Evolutionary conservation across 345 rosid genomes (phyloP), one percentile per base, ranked within the genome.

Genomic region (Triadica sebifera): DNA sequence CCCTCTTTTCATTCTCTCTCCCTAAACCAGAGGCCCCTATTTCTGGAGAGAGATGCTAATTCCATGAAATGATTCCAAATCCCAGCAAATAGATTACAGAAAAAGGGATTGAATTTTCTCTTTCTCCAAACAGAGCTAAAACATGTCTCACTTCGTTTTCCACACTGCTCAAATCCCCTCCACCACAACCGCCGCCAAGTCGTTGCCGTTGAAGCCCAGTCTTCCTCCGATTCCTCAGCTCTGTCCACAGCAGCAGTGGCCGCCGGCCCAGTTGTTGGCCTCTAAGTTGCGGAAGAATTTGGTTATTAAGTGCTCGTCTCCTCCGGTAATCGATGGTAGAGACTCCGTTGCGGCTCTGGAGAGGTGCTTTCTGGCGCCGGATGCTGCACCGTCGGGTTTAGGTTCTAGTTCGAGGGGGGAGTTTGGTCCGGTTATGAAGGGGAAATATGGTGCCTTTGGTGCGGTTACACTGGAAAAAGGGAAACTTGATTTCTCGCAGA

Each of bases 401-500:
- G 78, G 71, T 72, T 66, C 81, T 1, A 71, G 79, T 73, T 80
- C 83, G 69, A 70, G 25, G 17, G 75, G 77, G 9, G 87, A 79
- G 73, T 75, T 70, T 47, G 89, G 88, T n/a, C 96, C 97, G 16
- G 82, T 84, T 65, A 95, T 95, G 97, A 93, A 89, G 82, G 90
- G 91, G 24, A 74, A 86, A 70, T 84, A 50, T 55, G 96, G 98
- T 15, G 84, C 98, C 0, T 55, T 83, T 8, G 97, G 97, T 67
- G 88, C 96, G 43, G 94, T 91, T 8, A 95, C 99, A 38, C 80
- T 95, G 82, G 96, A 95, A 81, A 95, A 93, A 70, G 94, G 94
- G 77, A 95, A 93, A 79, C 89, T 92, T n/a, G 94, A 90, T 75
- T 20, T 84, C 80, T 61, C 95, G 46, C 90, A 87, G 85, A 86